Percentiles rank a stretch among this genome's conserved stretches.
phyloP scores from a whole-genome alignment of 345 rosid species.

The Heritiera littoralis region DNA sequence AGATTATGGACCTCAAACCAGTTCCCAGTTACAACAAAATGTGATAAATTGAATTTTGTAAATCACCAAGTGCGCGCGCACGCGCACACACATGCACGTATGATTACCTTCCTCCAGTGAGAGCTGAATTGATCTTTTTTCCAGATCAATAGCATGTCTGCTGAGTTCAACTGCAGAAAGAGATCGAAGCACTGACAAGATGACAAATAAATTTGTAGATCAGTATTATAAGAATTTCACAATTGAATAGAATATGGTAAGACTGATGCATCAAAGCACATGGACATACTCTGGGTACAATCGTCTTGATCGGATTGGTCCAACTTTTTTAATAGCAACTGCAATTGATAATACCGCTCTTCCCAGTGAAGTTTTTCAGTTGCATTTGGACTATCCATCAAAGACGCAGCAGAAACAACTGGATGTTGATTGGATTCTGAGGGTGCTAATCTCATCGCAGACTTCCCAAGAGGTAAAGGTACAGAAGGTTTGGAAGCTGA shows the following conservation, averaged over 20 bases:
- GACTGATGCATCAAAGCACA: background rate
- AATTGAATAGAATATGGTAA: slow-evolving; percentile 2
- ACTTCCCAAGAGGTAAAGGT: slow-evolving; percentile 43
- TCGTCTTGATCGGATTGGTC: slow-evolving; percentile 65
- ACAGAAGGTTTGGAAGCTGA: slow-evolving; percentile 46
- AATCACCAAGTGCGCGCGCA: background rate
- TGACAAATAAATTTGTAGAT: slow-evolving; percentile 21
- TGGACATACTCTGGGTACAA: slow-evolving; percentile 61
- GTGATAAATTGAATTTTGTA: background rate
- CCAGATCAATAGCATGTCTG: slow-evolving; percentile 84
- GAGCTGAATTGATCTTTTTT: slow-evolving; percentile 86
- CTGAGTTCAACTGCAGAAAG: slow-evolving; percentile 78
- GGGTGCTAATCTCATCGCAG: slow-evolving; percentile 36
- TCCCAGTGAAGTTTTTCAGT: slow-evolving; percentile 55
- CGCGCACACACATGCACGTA: no score
- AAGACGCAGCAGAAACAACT: slow-evolving; percentile 26
- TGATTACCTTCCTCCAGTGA: slow-evolving; percentile 87
- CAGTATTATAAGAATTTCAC: slow-evolving; percentile 12
- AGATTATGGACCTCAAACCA: background rate
- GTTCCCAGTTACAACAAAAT: background rate
- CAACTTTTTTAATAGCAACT: slow-evolving; percentile 53
- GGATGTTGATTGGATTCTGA: slow-evolving; percentile 37
- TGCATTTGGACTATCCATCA: slow-evolving; percentile 34
- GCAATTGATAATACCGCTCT: slow-evolving; percentile 70
- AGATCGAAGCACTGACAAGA: slow-evolving; percentile 64